These are phyloP conservation scores for Saccharomyces eubayanus DNA, from an alignment of 805 yeast genomes.

Conservation along the genomic window DNA sequence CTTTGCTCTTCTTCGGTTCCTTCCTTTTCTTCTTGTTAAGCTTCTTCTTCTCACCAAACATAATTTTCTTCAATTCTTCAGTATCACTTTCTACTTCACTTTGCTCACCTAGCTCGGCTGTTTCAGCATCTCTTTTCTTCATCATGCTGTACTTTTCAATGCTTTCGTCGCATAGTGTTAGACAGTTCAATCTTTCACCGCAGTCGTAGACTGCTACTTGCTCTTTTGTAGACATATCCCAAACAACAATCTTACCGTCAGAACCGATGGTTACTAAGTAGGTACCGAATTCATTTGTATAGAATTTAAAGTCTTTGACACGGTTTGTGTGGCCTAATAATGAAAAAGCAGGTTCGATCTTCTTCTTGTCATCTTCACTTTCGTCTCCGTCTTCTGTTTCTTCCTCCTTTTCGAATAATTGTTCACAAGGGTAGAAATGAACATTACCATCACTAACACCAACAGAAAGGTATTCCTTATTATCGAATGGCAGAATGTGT, in stretches of 20 bases:
- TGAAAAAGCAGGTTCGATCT: constrained; percentile 42
- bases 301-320: constrained; percentile 66
- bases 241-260: constrained; percentile 87
- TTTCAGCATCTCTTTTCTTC: constrained; percentile 50
- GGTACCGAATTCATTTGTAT: constrained; percentile 34
- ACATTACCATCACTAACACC: constrained; percentile 71
- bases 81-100: constrained; percentile 74
- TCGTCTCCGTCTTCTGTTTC: constrained; percentile 25
- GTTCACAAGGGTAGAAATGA: constrained; percentile 42
- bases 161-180: constrained; percentile 63
- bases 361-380: constrained; percentile 7
- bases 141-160: constrained; percentile 66
- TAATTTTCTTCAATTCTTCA: constrained; percentile 51
- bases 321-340: constrained; percentile 79
- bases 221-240: constrained; percentile 64
- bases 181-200: constrained; percentile 87
- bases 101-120: constrained; percentile 50
- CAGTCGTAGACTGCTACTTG: constrained; percentile 86
- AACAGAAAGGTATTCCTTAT: constrained; percentile 48
- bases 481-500: constrained; percentile 32
- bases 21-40: constrained; percentile 36
- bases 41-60: constrained; percentile 41
- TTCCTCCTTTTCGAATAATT: constrained; percentile 27
- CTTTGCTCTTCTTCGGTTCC: constrained; percentile 37
- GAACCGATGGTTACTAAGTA: constrained; percentile 78